Evolutionary conservation across 2,329 filamentous ascomycete genomes (phyloP).

Genomic region (Pyrenophora teres): DNA sequence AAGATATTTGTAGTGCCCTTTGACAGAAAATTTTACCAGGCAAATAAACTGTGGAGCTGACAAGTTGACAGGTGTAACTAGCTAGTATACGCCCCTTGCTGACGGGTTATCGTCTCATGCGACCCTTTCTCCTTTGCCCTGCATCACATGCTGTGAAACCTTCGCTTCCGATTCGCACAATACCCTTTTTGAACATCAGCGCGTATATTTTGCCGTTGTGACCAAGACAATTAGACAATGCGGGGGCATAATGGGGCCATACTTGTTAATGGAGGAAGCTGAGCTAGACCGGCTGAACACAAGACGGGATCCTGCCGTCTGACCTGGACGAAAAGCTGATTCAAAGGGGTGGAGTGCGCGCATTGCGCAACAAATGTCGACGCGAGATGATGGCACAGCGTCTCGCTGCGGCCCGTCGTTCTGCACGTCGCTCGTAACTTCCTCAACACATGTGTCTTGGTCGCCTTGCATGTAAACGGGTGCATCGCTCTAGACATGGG

Average conservation of each 20-base stretch:
- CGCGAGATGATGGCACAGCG: conserved; percentile 9
- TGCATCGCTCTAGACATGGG: conserved; percentile 15
- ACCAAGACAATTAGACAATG: conserved; percentile 18
- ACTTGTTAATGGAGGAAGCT: background rate
- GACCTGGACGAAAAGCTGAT: too few species aligned
- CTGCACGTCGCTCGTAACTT: conserved; percentile 5
- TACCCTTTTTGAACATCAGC: conserved; percentile 6
- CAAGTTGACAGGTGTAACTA: conserved; percentile 9
- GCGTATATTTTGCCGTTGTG: conserved; percentile 18
- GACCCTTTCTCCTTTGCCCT: conserved; percentile 18
- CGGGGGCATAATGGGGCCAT: background rate
- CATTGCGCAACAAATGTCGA: background rate
- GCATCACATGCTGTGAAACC: conserved; percentile 17
- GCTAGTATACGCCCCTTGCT: background rate
- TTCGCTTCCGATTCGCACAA: conserved; percentile 8
- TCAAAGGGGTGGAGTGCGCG: background rate
- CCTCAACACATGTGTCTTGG: conserved; percentile 8
- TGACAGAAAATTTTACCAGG: background rate
- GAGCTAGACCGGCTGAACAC: background rate
- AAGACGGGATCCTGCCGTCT: too few species aligned
- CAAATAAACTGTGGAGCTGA: background rate
- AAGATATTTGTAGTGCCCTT: background rate
- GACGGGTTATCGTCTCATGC: conserved; percentile 19
- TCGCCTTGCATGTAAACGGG: conserved; percentile 9
- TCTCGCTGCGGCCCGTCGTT: conserved; percentile 7